Conservation (phyloP, 1,284 basidiomycete species). For the Puccinia novopanici region DNA sequence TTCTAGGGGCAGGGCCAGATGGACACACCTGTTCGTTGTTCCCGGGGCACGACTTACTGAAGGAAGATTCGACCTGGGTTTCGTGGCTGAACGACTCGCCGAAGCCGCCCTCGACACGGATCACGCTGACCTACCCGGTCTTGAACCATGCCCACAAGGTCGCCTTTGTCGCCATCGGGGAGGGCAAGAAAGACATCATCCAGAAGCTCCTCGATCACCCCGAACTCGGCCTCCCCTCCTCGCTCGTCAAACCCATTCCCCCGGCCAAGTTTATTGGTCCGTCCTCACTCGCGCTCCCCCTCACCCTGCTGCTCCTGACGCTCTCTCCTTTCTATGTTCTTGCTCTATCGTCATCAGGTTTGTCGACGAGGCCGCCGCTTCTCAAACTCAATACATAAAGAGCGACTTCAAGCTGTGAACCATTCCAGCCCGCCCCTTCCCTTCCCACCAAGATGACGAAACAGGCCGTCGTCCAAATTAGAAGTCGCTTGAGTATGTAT, state of each 20-base stretch:
- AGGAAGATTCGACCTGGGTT: conserved; percentile 88
- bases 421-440: background rate
- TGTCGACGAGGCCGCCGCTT: conserved; percentile 56
- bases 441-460: background rate
- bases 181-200: conserved; percentile 78
- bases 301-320: background rate
- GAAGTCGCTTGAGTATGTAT: background rate
- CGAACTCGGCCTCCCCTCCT: conserved; percentile 68
- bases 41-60: conserved; percentile 81
- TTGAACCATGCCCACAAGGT: conserved; percentile 81
- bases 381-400: conserved; percentile 49
- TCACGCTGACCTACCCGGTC: conserved; percentile 88
- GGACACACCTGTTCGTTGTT: conserved; percentile 97
- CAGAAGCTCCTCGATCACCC: conserved; percentile 56
- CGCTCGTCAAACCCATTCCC: conserved; percentile 76
- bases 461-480: too few species aligned
- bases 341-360: conserved; percentile 53
- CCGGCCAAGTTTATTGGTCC: conserved; percentile 82
- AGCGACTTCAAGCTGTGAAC: conserved; percentile 51
- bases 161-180: conserved; percentile 84
- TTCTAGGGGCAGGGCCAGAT: conserved; percentile 89
- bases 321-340: background rate
- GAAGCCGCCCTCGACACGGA: conserved; percentile 84
- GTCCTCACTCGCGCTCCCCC: background rate
- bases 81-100: conserved; percentile 89